Evolutionary conservation across 2,329 filamentous ascomycete species (phyloP).

Genomic region (Chaetomiaceae sp.): DNA sequence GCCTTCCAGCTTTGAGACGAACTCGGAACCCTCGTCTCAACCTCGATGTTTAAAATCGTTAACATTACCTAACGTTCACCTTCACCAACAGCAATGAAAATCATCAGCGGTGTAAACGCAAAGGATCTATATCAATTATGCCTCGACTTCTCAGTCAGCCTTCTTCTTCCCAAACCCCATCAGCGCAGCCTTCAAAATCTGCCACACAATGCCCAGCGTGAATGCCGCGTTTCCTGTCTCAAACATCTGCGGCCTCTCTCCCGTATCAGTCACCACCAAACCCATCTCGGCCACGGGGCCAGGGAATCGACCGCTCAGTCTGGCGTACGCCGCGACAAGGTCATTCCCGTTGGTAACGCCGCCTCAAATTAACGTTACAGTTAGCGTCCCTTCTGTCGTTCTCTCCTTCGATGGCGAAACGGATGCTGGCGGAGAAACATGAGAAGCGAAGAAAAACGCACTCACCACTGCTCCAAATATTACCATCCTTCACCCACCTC

Average conservation of each 20-base stretch:
- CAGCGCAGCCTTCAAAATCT: slow-evolving; percentile 35
- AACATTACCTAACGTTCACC: too few relatives aligned
- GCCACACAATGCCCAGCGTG: slow-evolving; percentile 34
- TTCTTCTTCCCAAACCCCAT: slow-evolving; percentile 23
- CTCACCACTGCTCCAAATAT: slow-evolving; percentile 51
- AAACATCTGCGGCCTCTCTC: slow-evolving; percentile 44
- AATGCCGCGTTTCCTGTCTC: slow-evolving; percentile 32
- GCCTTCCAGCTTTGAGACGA: too few relatives aligned
- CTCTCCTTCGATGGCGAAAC: too few relatives aligned
- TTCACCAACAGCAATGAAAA: too few relatives aligned
- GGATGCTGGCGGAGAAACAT: not conserved
- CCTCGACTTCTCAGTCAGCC: not conserved
- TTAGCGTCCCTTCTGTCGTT: not conserved
- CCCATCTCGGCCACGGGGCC: slow-evolving; percentile 40
- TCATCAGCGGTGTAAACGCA: too few relatives aligned
- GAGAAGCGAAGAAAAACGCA: slow-evolving; percentile 15
- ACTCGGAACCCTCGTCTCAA: too few relatives aligned
- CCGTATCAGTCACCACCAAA: slow-evolving; percentile 43
- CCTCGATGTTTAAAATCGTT: too few relatives aligned
- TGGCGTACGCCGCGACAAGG: slow-evolving; percentile 48
- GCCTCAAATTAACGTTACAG: slow-evolving; percentile 36
- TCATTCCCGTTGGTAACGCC: slow-evolving; percentile 54
- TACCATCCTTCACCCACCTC: slow-evolving; percentile 49
- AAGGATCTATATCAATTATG: too few relatives aligned
- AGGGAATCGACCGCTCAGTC: slow-evolving; percentile 40